Percentiles rank a stretch among this genome's conserved stretches.
Conservation (phyloP, 805 yeast species). For the Yamadazyma endophytica region DNA sequence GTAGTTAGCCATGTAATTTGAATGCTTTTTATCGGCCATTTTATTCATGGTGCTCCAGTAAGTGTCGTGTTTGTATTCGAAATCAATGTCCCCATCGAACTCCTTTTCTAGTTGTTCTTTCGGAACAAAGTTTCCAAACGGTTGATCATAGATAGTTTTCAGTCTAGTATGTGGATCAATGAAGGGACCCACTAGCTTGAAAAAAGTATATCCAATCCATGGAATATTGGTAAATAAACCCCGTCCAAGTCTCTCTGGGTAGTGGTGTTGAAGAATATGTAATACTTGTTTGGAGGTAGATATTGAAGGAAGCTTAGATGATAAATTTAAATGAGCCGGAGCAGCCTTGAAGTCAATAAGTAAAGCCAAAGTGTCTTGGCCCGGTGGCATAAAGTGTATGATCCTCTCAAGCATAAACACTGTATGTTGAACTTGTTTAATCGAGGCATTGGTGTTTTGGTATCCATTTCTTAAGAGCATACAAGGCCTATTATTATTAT, state of each 20-base stretch:
- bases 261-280: slow-evolving; percentile 53
- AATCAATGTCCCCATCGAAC: slow-evolving; percentile 48
- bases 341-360: slow-evolving; percentile 53
- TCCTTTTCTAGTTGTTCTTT: slow-evolving; percentile 47
- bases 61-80: slow-evolving; percentile 47
- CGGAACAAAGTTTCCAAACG: slow-evolving; percentile 53
- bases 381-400: slow-evolving; percentile 53
- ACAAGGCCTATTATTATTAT: slow-evolving; percentile 50
- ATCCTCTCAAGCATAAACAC: slow-evolving; percentile 55
- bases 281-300: slow-evolving; percentile 47
- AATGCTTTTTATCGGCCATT: slow-evolving; percentile 36
- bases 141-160: slow-evolving; percentile 55
- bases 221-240: slow-evolving; percentile 55
- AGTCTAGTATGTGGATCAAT: slow-evolving; percentile 57
- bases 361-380: slow-evolving; percentile 52
- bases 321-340: slow-evolving; percentile 30
- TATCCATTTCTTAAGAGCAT: slow-evolving; percentile 50
- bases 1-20: slow-evolving; percentile 30
- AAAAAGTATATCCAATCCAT: slow-evolving; percentile 53
- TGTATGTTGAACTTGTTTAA: slow-evolving; percentile 52
- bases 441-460: slow-evolving; percentile 50
- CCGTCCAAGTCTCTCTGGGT: slow-evolving; percentile 55
- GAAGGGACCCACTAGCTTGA: slow-evolving; percentile 54
- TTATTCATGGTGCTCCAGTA: slow-evolving; percentile 51
- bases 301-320: slow-evolving; percentile 45